Conservation (phyloP, 2,329 filamentous ascomycete genomes). For the Chaetomiaceae sp. region DNA sequence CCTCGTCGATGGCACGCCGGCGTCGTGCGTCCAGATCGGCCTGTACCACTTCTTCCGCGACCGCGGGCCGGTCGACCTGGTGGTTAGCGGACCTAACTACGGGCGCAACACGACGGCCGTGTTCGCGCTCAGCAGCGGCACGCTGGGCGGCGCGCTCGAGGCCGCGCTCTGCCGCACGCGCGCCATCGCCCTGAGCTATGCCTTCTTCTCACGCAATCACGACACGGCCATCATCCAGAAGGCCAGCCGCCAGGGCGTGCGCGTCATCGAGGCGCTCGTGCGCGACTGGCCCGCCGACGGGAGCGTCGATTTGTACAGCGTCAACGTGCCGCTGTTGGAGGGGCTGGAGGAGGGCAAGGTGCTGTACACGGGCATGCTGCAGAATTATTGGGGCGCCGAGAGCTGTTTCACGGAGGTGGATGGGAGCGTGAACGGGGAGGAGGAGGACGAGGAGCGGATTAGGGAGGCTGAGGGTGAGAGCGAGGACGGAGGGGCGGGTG, state of each 20-base stretch:
- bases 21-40: constrained; percentile 75
- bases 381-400: constrained; percentile 83
- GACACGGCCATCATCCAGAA: constrained; percentile 73
- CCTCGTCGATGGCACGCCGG: constrained; percentile 73
- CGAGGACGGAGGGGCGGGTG: constrained; percentile 21
- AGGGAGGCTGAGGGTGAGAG: constrained; percentile 53
- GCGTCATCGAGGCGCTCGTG: constrained; percentile 71
- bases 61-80: constrained; percentile 65
- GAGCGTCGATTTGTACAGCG: constrained; percentile 75
- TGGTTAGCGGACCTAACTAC: constrained; percentile 77
- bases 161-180: constrained; percentile 63
- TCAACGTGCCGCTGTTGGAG: constrained; percentile 83
- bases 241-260: constrained; percentile 67
- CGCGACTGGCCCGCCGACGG: constrained; percentile 63
- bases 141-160: constrained; percentile 70
- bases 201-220: constrained; percentile 81
- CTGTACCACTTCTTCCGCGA: constrained; percentile 73
- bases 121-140: constrained; percentile 72
- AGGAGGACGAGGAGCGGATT: constrained; percentile 67
- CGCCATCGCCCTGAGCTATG: constrained; percentile 80
- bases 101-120: constrained; percentile 76
- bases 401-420: constrained; percentile 82
- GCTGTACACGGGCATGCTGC: constrained; percentile 77
- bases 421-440: constrained; percentile 57
- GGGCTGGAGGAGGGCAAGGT: constrained; percentile 66